Evolutionary conservation across 2,329 filamentous ascomycete species (phyloP).

Genomic region (Clarireedia homoeocarpa): DNA sequence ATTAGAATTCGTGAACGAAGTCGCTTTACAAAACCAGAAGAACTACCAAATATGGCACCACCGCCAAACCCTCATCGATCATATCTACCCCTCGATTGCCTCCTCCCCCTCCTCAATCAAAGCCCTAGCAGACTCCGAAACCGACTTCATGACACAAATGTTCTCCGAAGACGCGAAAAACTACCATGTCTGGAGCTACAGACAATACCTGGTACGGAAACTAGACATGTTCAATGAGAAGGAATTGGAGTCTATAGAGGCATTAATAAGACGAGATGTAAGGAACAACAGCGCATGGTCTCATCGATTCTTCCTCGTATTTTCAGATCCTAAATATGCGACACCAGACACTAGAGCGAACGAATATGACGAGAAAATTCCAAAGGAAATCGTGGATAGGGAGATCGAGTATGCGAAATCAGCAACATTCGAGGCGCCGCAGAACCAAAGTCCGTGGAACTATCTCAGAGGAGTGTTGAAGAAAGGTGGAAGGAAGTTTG

Average conservation of each 20-base stretch:
- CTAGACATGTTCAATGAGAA: slow-evolving; percentile 55
- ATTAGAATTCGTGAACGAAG: slow-evolving; percentile 76
- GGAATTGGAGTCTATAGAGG: slow-evolving; percentile 65
- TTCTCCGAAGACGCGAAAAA: slow-evolving; percentile 86
- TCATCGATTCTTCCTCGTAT: slow-evolving; percentile 90
- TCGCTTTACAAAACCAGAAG: slow-evolving; percentile 79
- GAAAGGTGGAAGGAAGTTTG: slow-evolving; percentile 50
- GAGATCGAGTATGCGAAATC: slow-evolving; percentile 69
- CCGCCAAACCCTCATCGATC: slow-evolving; percentile 56
- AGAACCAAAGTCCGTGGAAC: slow-evolving; percentile 93
- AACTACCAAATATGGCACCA: slow-evolving; percentile 98
- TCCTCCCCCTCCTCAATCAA: slow-evolving; percentile 46
- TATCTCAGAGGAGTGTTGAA: slow-evolving; percentile 72
- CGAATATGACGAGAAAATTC: slow-evolving; percentile 47
- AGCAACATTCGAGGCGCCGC: slow-evolving; percentile 71
- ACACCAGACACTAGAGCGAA: slow-evolving; percentile 43
- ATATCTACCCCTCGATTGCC: slow-evolving; percentile 51
- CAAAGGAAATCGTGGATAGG: slow-evolving; percentile 56
- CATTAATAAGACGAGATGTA: slow-evolving; percentile 69
- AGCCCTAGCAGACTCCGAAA: slow-evolving; percentile 57
- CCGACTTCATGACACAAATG: slow-evolving; percentile 70
- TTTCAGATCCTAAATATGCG: slow-evolving; percentile 50
- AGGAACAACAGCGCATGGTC: slow-evolving; percentile 98
- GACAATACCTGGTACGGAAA: slow-evolving; percentile 61
- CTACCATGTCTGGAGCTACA: slow-evolving; percentile 97